Evolutionary conservation across 352 stramenopile species (phyloP).

Genomic region (Globisporangium acanthophoron): DNA sequence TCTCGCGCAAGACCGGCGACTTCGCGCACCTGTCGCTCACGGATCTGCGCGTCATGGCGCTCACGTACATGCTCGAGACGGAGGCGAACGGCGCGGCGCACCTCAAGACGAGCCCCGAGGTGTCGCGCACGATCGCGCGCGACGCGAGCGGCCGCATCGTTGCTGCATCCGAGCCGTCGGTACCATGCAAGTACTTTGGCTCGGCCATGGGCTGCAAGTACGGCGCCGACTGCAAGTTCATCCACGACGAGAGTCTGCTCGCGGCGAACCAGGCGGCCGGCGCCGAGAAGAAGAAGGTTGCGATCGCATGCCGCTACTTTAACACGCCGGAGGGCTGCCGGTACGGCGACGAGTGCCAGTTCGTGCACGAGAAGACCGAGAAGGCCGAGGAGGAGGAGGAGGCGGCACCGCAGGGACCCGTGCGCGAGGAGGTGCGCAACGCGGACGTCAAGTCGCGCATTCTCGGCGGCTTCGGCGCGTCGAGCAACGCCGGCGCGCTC

Average conservation of each 20-base stretch:
- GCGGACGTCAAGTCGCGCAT: constrained; percentile 85
- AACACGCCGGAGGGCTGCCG: constrained; percentile 70
- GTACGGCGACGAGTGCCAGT: constrained; percentile 64
- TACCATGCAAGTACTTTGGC: constrained; percentile 79
- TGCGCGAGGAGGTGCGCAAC: constrained; percentile 55
- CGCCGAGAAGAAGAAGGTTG: constrained; percentile 48
- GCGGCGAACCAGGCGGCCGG: constrained; percentile 9
- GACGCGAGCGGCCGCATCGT: constrained; percentile 65
- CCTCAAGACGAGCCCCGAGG: constrained; percentile 63
- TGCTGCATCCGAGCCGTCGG: constrained; percentile 30
- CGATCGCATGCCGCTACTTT: constrained; percentile 74
- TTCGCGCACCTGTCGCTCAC: constrained; percentile 81
- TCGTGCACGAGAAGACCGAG: constrained; percentile 52
- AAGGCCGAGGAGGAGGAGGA: constrained; percentile 15
- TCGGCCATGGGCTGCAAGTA: constrained; percentile 79
- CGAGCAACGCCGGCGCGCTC: constrained; percentile 63
- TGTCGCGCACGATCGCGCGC: constrained; percentile 58
- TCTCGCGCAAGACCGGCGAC: constrained; percentile 83
- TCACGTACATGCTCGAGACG: constrained; percentile 83
- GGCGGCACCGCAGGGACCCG: constrained; percentile 20
- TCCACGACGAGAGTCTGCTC: constrained; percentile 50
- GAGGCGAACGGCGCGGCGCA: constrained; percentile 67
- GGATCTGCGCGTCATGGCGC: constrained; percentile 83
- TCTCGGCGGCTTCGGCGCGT: constrained; percentile 73
- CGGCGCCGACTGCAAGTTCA: constrained; percentile 73